phyloP scores from a whole-genome alignment of 805 yeast genomes.

The Lipomyces yamanashiensis region DNA sequence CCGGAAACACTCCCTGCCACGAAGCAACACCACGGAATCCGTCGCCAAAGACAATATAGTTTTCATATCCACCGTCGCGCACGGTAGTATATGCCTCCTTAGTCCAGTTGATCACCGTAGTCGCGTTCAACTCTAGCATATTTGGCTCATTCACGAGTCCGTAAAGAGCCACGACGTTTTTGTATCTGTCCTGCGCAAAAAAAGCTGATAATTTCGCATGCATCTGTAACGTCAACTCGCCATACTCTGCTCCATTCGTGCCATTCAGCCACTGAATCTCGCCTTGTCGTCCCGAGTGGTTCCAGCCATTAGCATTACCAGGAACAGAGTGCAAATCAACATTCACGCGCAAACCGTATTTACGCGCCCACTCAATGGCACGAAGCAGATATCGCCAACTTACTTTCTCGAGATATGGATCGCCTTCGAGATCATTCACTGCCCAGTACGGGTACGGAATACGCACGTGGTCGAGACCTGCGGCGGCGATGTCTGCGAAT shows the following conservation, averaged over 20 bases:
- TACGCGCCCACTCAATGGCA: slow-evolving; percentile 70
- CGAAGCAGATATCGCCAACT: slow-evolving; percentile 59
- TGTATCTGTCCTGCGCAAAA: slow-evolving; percentile 64
- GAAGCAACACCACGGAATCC: slow-evolving; percentile 66
- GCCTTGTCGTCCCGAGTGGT: slow-evolving; percentile 72
- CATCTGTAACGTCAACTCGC: slow-evolving; percentile 54
- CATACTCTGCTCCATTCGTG: slow-evolving; percentile 52
- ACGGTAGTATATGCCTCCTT: slow-evolving; percentile 60
- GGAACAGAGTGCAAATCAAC: slow-evolving; percentile 82
- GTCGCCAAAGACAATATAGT: slow-evolving; percentile 70
- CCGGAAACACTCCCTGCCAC: slow-evolving; percentile 64
- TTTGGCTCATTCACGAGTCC: slow-evolving; percentile 82
- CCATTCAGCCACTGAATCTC: slow-evolving; percentile 51
- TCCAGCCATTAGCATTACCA: slow-evolving; percentile 86
- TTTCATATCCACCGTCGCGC: slow-evolving; percentile 56
- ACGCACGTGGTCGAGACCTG: slow-evolving; percentile 82
- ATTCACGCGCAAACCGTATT: slow-evolving; percentile 66
- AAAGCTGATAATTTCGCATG: slow-evolving; percentile 60
- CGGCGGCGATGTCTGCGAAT: slow-evolving; percentile 59
- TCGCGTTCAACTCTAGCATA: slow-evolving; percentile 56
- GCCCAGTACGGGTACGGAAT: slow-evolving; percentile 98
- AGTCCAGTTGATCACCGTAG: slow-evolving; percentile 59
- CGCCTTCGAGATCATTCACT: slow-evolving; percentile 60
- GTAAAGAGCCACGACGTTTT: slow-evolving; percentile 75
- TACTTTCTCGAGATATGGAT: slow-evolving; percentile 77